Evolutionary conservation across 2,329 filamentous ascomycete genomes (phyloP).

Genomic region (Colletotrichum incanum): DNA sequence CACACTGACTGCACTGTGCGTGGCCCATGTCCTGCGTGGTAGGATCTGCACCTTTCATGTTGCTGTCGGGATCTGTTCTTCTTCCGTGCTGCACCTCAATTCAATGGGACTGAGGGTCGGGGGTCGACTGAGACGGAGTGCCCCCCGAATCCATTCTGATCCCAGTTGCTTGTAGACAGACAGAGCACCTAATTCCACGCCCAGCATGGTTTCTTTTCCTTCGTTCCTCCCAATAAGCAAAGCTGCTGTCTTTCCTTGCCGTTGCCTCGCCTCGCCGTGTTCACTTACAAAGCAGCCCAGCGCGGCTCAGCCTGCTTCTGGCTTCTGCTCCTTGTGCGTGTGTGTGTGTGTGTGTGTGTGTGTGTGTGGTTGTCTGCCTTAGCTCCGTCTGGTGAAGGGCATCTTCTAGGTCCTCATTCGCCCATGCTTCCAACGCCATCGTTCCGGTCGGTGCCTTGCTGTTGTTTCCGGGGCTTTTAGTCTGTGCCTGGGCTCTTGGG

Average conservation of each 20-base stretch:
- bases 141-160: background rate
- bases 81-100: conserved; percentile 14
- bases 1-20: background rate
- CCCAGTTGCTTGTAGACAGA: background rate
- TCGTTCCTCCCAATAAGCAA: conserved; percentile 8
- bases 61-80: conserved; percentile 9
- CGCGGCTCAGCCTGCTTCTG: background rate
- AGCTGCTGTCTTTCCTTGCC: background rate
- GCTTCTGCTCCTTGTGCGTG: background rate
- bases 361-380: conserved; percentile 6
- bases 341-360: background rate
- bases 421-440: conserved; percentile 23
- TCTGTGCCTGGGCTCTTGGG: background rate
- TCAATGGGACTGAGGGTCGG: background rate
- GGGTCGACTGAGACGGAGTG: background rate
- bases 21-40: conserved; percentile 11
- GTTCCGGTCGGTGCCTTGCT: conserved; percentile 6
- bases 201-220: conserved; percentile 20
- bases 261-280: conserved; percentile 2
- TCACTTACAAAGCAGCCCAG: conserved; percentile 1
- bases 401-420: conserved; percentile 28
- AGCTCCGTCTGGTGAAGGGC: conserved; percentile 13
- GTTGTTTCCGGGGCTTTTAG: background rate
- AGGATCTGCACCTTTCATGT: conserved; percentile 18
- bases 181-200: background rate